Base-by-base conservation (phyloP, 345 rosid species). In the Gossypium rotundifolium region DNA sequence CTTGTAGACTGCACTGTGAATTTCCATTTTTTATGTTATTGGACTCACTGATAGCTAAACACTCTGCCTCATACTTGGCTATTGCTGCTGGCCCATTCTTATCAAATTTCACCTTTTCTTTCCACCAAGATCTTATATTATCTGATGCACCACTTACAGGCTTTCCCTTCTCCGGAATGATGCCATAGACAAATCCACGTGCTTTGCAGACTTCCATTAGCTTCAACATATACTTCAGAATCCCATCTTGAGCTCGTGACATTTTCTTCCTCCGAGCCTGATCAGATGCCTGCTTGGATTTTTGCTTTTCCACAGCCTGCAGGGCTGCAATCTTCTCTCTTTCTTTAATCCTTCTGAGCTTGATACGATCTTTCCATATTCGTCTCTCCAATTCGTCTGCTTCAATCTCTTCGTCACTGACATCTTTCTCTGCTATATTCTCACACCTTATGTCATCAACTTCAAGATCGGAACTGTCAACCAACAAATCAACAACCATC, bases 161-260 rank as follows among this genome's bases (percentile, higher is more conserved):
- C 71, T 95, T 95, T 6, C 99, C 99, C 77, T 91, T 95, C 75
- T 95, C 98, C 0, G 99, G 99, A 69, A 95, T 95, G 49, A 95
- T 95, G 33, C 99, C 98, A 9, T 94, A 94, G 11, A 94, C 97
- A 71, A 94, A 94, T 70, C 98, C 98, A 18, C 92, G 95, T 3
- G 93, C 98, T 79, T 94, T 88, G 80, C 98, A 92, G 8, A 92
- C 98, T 78, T 94, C 98, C 98, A 94, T 91, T 74, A 94, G 79
- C 86, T 95, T 95, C 89, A 95, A 70, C 99, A 95, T 95, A 66
- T 95, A 95, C 87, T 95, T 95, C 62, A 95, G 93, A 74, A 95
- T 95, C 62, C 99, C 99, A 70, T 95, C 99, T 78, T 96, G 99
- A 2, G 99, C 99, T 76, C 99, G 84, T 0, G 99, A 90, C 99